Evolutionary conservation across 106 monocot species (phyloP).

Genomic region (Hemerocallis citrina): DNA sequence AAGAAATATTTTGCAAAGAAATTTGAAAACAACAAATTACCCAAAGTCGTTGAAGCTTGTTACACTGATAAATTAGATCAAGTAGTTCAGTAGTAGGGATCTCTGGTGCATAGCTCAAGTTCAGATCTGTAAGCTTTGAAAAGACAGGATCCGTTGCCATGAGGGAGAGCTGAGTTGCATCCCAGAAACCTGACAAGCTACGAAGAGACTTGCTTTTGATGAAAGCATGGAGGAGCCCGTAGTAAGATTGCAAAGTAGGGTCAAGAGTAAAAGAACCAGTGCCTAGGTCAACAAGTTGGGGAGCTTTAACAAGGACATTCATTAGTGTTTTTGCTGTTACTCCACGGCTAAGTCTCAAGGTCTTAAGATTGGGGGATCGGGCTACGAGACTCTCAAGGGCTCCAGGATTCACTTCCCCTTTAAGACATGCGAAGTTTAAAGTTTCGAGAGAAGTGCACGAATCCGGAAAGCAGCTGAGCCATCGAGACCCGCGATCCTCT

Average conservation of each 20-base stretch:
- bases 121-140: slow-evolving; percentile 44
- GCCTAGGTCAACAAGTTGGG: slow-evolving; percentile 51
- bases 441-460: slow-evolving; percentile 40
- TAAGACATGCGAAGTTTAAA: slow-evolving; percentile 50
- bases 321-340: slow-evolving; percentile 29
- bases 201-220: slow-evolving; percentile 37
- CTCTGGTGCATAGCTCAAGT: slow-evolving; percentile 57
- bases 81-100: slow-evolving; percentile 36
- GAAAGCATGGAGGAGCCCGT: slow-evolving; percentile 42
- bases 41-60: slow-evolving; percentile 54
- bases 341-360: slow-evolving; percentile 32
- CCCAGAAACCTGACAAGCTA: slow-evolving; percentile 59
- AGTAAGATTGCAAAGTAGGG: slow-evolving; percentile 18
- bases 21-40: slow-evolving; percentile 14
- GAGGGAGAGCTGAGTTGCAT: slow-evolving; percentile 37
- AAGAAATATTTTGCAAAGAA: too few relatives aligned
- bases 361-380: slow-evolving; percentile 33
- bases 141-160: slow-evolving; percentile 43
- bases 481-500: slow-evolving; percentile 42
- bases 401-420: slow-evolving; percentile 36
- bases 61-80: slow-evolving; percentile 45
- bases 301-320: slow-evolving; percentile 33
- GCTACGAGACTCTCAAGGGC: slow-evolving; percentile 49
- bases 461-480: slow-evolving; percentile 64
- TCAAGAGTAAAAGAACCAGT: slow-evolving; percentile 42